These are phyloP conservation scores for Tylopilus felleus DNA, from an alignment of 768 basidiomycete species.

Conservation along the genomic window DNA sequence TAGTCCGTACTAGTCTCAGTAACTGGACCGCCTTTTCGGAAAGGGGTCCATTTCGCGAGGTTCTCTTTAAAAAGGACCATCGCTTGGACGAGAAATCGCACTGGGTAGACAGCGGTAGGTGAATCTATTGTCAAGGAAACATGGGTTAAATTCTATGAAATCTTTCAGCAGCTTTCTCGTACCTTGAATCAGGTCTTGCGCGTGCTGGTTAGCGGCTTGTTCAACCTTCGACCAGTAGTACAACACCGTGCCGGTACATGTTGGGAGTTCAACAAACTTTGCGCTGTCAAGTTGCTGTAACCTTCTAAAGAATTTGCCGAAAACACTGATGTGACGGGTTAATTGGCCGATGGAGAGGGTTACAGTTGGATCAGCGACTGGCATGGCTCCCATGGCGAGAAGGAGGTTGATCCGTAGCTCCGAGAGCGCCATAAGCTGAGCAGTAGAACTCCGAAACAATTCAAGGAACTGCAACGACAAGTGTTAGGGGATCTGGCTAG, in stretches of 20 bases:
- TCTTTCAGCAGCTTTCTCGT: slow-evolving; percentile 5
- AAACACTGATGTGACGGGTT: slow-evolving; percentile 63
- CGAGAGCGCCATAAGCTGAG: slow-evolving; percentile 53
- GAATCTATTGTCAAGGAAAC: slow-evolving; percentile 45
- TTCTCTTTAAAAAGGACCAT: slow-evolving; percentile 86
- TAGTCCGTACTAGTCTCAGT: slow-evolving; percentile 54
- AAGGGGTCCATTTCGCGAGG: slow-evolving; percentile 71
- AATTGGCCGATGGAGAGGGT: slow-evolving; percentile 51
- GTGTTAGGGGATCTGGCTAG: background rate
- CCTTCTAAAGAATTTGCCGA: slow-evolving; percentile 80
- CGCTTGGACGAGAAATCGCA: slow-evolving; percentile 76
- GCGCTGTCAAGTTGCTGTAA: slow-evolving; percentile 58
- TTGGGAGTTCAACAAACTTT: slow-evolving; percentile 62
- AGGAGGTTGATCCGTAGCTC: slow-evolving; percentile 57
- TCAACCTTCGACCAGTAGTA: slow-evolving; percentile 83
- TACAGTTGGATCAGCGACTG: slow-evolving; percentile 34
- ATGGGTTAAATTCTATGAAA: background rate
- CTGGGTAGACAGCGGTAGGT: slow-evolving; percentile 62
- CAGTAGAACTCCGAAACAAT: slow-evolving; percentile 57
- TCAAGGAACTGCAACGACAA: slow-evolving; percentile 47
- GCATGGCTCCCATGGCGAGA: slow-evolving; percentile 38
- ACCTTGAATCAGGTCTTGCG: slow-evolving; percentile 58
- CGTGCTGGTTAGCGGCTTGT: slow-evolving; percentile 53
- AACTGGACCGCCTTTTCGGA: slow-evolving; percentile 53
- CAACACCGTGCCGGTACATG: slow-evolving; percentile 63